A percentile compares a stretch with the other conserved stretches of the same genome.
Conservation (phyloP, 208 protist species). For the Trypanosoma grayi region DNA sequence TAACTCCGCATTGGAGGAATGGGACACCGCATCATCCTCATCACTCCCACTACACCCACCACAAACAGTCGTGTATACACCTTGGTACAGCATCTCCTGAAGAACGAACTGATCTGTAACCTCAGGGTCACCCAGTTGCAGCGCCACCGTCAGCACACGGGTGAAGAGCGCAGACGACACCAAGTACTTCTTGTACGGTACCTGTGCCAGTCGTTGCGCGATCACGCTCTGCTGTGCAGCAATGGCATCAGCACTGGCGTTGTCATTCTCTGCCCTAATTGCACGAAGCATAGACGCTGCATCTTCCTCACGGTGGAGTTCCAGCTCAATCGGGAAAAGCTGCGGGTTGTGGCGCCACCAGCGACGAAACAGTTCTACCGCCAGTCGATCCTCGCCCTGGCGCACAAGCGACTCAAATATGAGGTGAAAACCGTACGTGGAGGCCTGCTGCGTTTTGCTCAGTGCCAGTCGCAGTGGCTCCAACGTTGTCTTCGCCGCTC, state of each 20-base stretch:
- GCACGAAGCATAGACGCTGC: constrained; percentile 5
- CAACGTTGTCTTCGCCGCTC: background rate
- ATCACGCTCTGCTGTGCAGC: constrained; percentile 16
- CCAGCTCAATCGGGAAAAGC: constrained; percentile 50
- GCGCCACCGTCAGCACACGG: constrained; percentile 45
- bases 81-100: constrained; percentile 17
- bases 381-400: constrained; percentile 21
- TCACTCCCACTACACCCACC: background rate
- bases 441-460: constrained; percentile 30
- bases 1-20: background rate
- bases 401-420: constrained; percentile 46
- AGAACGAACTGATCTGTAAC: constrained; percentile 26
- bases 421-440: constrained; percentile 53
- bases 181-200: constrained; percentile 35
- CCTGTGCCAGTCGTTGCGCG: constrained; percentile 13
- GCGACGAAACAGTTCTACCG: constrained; percentile 54
- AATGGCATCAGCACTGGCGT: background rate
- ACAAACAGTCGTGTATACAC: constrained; percentile 18
- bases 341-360: constrained; percentile 80
- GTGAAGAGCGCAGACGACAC: constrained; percentile 42
- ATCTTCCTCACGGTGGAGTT: constrained; percentile 26
- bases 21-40: background rate
- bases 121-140: constrained; percentile 14
- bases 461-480: constrained; percentile 16
- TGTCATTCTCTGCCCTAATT: background rate